phyloP scores from a whole-genome alignment of 2,329 filamentous ascomycete species.

The Penicillium sp. region DNA sequence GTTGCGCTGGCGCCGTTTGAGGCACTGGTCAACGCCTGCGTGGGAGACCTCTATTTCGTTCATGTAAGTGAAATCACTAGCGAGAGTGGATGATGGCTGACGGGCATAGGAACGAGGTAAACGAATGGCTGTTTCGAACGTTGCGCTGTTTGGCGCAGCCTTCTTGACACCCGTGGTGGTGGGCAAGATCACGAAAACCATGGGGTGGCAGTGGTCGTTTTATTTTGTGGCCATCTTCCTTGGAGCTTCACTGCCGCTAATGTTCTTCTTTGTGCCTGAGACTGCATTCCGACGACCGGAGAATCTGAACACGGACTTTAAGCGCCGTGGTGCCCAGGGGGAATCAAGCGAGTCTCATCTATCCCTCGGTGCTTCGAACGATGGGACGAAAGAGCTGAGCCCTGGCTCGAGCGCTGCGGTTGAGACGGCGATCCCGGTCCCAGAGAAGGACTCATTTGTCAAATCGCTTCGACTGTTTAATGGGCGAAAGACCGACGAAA shows the following conservation, averaged over 20 bases:
- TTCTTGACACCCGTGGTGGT: slow-evolving; percentile 87
- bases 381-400: slow-evolving; percentile 11
- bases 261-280: slow-evolving; percentile 82
- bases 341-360: slow-evolving; percentile 15
- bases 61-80: slow-evolving; percentile 59
- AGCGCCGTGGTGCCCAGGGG: slow-evolving; percentile 34
- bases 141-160: slow-evolving; percentile 69
- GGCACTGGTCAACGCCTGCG: slow-evolving; percentile 81
- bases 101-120: slow-evolving; percentile 66
- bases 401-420: slow-evolving; percentile 1
- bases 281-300: slow-evolving; percentile 73
- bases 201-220: slow-evolving; percentile 88
- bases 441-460: slow-evolving; percentile 58
- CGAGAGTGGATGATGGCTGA: neutral
- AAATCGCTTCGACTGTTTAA: slow-evolving; percentile 71
- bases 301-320: slow-evolving; percentile 69
- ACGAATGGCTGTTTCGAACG: slow-evolving; percentile 80
- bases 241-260: slow-evolving; percentile 66
- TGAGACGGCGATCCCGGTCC: slow-evolving; percentile 19
- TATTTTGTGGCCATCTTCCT: slow-evolving; percentile 86
- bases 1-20: slow-evolving; percentile 87
- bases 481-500: slow-evolving; percentile 77
- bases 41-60: slow-evolving; percentile 89
- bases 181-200: slow-evolving; percentile 74
- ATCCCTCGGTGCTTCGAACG: slow-evolving; percentile 10